Evolutionary conservation across 1,139 yeast genomes (phyloP).

Genomic region (Saccharomyces pastorianus): DNA sequence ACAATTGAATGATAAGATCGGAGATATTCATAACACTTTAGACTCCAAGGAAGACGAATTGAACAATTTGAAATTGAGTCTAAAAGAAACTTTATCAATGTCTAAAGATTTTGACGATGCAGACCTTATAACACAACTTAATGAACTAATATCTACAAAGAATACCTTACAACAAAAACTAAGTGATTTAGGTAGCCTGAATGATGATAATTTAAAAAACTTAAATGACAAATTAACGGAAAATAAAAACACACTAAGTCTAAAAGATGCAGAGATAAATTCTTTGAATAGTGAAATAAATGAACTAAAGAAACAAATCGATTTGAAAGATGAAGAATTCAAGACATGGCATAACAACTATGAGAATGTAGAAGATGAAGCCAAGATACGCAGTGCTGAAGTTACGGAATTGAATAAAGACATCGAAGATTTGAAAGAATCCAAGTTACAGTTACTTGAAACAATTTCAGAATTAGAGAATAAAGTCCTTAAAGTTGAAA

Average conservation of each 20-base stretch:
- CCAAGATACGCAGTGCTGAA: constrained; percentile 25
- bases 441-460: constrained; percentile 17
- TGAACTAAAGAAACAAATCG: constrained; percentile 9
- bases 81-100: constrained; percentile 1
- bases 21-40: background rate
- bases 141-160: constrained; percentile 1
- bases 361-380: constrained; percentile 24
- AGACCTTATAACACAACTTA: background rate
- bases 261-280: constrained; percentile 4
- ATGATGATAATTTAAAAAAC: constrained; percentile 11
- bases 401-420: constrained; percentile 19
- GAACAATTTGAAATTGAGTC: background rate
- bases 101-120: background rate
- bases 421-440: constrained; percentile 17
- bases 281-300: constrained; percentile 6
- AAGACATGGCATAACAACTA: constrained; percentile 13
- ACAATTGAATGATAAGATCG: background rate
- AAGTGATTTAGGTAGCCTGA: background rate
- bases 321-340: constrained; percentile 10
- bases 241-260: constrained; percentile 4
- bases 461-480: constrained; percentile 15
- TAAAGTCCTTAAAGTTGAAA: constrained; percentile 15
- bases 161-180: background rate
- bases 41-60: background rate
- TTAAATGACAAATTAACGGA: constrained; percentile 10